Conservation (phyloP, 768 basidiomycete species). For the Polyporus arcularius region DNA sequence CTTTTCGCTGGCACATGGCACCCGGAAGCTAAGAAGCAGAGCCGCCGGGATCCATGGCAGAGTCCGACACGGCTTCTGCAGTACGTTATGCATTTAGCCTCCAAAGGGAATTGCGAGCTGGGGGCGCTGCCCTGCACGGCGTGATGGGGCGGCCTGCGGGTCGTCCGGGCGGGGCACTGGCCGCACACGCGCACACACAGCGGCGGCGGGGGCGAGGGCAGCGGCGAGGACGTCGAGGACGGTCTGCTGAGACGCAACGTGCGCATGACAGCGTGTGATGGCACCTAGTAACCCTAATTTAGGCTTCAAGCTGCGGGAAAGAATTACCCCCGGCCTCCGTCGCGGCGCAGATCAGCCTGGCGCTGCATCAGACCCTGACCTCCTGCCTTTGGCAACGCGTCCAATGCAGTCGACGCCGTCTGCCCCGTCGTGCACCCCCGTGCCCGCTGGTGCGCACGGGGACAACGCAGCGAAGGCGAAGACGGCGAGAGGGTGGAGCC, state of each 20-base stretch:
- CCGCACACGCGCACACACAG: neutral
- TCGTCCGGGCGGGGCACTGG: neutral
- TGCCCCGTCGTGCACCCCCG: too few species aligned
- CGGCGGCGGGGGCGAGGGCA: neutral
- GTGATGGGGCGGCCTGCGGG: conserved; percentile 9
- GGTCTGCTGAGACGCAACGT: neutral
- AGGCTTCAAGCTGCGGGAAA: conserved; percentile 19
- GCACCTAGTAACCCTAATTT: conserved; percentile 16
- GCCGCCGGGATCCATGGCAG: conserved; percentile 1
- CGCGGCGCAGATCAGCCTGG: conserved; percentile 11
- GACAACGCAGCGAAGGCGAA: neutral
- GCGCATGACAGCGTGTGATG: neutral
- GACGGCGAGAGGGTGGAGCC: conserved; percentile 14
- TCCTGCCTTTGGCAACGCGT: too few species aligned
- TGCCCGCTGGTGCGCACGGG: too few species aligned
- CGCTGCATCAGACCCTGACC: conserved; percentile 7
- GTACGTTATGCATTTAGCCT: conserved; percentile 25
- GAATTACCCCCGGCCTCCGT: conserved; percentile 10
- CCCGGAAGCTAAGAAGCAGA: conserved; percentile 8
- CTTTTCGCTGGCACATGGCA: conserved; percentile 4
- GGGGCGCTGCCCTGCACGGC: conserved; percentile 12
- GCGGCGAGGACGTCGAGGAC: neutral
- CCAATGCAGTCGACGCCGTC: too few species aligned
- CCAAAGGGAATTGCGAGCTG: conserved; percentile 18
- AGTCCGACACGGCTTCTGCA: conserved; percentile 10